phyloP scores from a whole-genome alignment of 192 early-diverging fungal species.

The Dissophora ornata region DNA sequence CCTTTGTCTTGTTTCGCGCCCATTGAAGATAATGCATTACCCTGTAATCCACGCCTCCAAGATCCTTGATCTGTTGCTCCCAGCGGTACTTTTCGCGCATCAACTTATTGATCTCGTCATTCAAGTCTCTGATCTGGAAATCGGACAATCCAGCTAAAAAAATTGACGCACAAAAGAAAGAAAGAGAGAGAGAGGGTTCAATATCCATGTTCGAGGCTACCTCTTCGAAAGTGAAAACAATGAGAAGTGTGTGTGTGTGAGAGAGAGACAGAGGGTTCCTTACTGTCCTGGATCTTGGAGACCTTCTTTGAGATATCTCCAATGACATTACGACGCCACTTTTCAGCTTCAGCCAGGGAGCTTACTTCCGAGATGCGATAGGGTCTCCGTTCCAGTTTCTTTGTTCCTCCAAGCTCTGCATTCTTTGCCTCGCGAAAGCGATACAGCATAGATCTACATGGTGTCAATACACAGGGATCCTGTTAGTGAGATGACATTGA shows the following conservation, averaged over 20 bases:
- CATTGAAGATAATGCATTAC: too few species aligned
- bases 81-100: constrained; percentile 91
- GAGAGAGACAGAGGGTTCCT: too few species aligned
- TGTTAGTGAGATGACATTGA: too few species aligned
- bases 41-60: constrained; percentile 93
- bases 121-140: constrained; percentile 91
- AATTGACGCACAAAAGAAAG: background rate
- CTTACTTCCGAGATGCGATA: constrained; percentile 76
- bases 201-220: background rate
- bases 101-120: constrained; percentile 96
- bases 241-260: too few species aligned
- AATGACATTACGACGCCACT: constrained; percentile 91
- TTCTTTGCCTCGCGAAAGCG: constrained; percentile 96
- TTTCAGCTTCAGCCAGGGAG: constrained; percentile 83
- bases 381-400: constrained; percentile 77
- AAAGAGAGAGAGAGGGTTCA: constrained; percentile 1
- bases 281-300: constrained; percentile 91
- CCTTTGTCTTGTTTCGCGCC: too few species aligned
- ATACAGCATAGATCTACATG: constrained; percentile 93
- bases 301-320: constrained; percentile 90
- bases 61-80: constrained; percentile 90
- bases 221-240: too few species aligned
- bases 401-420: constrained; percentile 78
- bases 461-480: too few species aligned
- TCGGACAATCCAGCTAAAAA: constrained; percentile 82